Evolutionary conservation across 1,284 basidiomycete genomes (phyloP).

Genomic region (Apiotrichum domesticum): DNA sequence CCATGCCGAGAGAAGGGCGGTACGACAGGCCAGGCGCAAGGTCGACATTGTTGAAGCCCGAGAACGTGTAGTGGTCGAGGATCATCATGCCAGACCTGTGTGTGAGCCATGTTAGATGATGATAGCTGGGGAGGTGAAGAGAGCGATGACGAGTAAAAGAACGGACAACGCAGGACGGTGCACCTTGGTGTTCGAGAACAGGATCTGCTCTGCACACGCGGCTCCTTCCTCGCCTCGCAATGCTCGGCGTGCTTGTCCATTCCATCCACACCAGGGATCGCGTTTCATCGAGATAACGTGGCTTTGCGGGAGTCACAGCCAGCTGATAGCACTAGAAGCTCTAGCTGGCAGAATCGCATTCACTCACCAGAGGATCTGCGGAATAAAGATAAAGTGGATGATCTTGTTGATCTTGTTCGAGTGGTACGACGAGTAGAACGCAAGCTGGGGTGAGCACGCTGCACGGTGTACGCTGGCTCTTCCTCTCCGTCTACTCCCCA

Average conservation of each 20-base stretch:
- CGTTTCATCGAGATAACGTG: too few species aligned
- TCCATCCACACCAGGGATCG: too few species aligned
- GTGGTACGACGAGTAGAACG: slow-evolving; percentile 86
- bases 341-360: too few species aligned
- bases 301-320: background rate
- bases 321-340: background rate
- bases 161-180: too few species aligned
- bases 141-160: too few species aligned
- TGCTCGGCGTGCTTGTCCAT: too few species aligned
- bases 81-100: slow-evolving; percentile 51
- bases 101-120: background rate
- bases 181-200: too few species aligned
- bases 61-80: slow-evolving; percentile 53
- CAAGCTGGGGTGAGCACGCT: slow-evolving; percentile 52
- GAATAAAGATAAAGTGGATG: slow-evolving; percentile 77
- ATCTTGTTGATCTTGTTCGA: slow-evolving; percentile 67
- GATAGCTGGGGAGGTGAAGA: too few species aligned
- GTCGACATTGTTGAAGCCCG: slow-evolving; percentile 56
- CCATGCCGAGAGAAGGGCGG: slow-evolving; percentile 59
- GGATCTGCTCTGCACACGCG: too few species aligned
- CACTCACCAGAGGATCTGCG: slow-evolving; percentile 68
- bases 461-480: too few species aligned
- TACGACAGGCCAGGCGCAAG: slow-evolving; percentile 59
- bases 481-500: too few species aligned
- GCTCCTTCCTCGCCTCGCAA: background rate